These are phyloP conservation scores for Hymenoscyphus linearis DNA, from an alignment of 2,329 filamentous ascomycete species.

Conservation along the genomic window DNA sequence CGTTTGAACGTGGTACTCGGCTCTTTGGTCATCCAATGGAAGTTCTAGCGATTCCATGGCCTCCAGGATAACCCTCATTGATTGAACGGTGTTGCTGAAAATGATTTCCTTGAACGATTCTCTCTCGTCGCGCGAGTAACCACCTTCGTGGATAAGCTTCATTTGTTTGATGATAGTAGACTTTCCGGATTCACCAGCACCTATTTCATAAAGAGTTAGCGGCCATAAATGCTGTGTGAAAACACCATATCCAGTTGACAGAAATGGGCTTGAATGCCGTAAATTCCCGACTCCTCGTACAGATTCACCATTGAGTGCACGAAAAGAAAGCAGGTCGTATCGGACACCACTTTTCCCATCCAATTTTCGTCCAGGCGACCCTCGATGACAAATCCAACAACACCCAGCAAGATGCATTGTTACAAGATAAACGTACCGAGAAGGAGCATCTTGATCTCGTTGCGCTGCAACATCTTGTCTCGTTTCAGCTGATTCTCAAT, in stretches of 20 bases:
- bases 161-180: conserved; percentile 94
- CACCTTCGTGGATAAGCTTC: conserved; percentile 99
- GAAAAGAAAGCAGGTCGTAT: neutral
- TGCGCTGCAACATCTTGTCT: conserved; percentile 97
- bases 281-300: neutral
- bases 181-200: conserved; percentile 93
- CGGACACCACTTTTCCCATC: neutral
- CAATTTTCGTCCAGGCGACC: neutral
- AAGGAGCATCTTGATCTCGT: conserved; percentile 99
- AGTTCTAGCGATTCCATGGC: conserved; percentile 86
- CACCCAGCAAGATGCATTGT: neutral
- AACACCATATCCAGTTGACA: neutral
- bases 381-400: neutral
- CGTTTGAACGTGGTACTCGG: conserved; percentile 33
- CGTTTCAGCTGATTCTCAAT: conserved; percentile 99
- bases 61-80: conserved; percentile 85
- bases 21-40: conserved; percentile 61
- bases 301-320: neutral
- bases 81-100: conserved; percentile 90
- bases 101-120: conserved; percentile 94
- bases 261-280: neutral
- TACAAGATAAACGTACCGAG: conserved; percentile 62
- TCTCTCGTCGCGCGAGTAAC: conserved; percentile 94
- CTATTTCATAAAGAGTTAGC: conserved; percentile 4
- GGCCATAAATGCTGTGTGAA: neutral